These are phyloP conservation scores for Dactylella cylindrospora DNA, from an alignment of 2,329 filamentous ascomycete species.

Conservation along the genomic window DNA sequence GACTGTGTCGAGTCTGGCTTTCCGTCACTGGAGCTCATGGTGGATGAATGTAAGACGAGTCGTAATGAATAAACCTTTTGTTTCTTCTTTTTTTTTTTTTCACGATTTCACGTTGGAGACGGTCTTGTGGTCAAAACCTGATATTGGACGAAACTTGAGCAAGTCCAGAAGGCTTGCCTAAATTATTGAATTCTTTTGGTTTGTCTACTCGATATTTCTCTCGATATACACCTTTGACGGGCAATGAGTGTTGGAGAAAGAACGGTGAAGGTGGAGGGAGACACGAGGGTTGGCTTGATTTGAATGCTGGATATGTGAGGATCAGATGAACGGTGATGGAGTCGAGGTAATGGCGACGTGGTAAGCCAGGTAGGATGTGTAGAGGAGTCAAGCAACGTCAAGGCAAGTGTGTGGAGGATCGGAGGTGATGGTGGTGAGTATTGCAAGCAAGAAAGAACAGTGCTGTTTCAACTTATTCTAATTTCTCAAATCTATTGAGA, in stretches of 20 bases:
- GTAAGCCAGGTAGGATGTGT: conserved; percentile 27
- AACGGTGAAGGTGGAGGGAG: conserved; percentile 29
- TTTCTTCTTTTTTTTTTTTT: conserved; percentile 12
- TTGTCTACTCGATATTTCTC: conserved; percentile 34
- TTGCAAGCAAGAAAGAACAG: conserved; percentile 41
- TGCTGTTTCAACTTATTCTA: conserved; percentile 12
- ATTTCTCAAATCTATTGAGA: conserved; percentile 25
- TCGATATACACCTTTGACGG: conserved; percentile 46
- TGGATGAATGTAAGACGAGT: conserved; percentile 6
- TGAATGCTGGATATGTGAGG: conserved; percentile 13
- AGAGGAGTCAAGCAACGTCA: too few species aligned
- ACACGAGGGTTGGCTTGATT: conserved; percentile 17
- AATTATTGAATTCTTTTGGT: conserved; percentile 25
- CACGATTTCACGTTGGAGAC: conserved; percentile 41
- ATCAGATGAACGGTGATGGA: conserved; percentile 33
- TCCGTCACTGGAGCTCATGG: conserved; percentile 52
- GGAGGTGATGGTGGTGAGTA: conserved; percentile 26
- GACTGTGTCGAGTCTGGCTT: conserved; percentile 34
- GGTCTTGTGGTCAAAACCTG: conserved; percentile 30
- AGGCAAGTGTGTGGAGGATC: conserved; percentile 32
- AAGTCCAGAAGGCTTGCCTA: conserved; percentile 22
- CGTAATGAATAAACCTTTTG: too few species aligned
- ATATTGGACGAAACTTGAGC: conserved; percentile 20
- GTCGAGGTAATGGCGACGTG: conserved; percentile 17
- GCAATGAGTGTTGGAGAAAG: conserved; percentile 45